These are phyloP conservation scores for Dactylellina cionopaga DNA, from an alignment of 2,329 filamentous ascomycete species.

Conservation along the genomic window DNA sequence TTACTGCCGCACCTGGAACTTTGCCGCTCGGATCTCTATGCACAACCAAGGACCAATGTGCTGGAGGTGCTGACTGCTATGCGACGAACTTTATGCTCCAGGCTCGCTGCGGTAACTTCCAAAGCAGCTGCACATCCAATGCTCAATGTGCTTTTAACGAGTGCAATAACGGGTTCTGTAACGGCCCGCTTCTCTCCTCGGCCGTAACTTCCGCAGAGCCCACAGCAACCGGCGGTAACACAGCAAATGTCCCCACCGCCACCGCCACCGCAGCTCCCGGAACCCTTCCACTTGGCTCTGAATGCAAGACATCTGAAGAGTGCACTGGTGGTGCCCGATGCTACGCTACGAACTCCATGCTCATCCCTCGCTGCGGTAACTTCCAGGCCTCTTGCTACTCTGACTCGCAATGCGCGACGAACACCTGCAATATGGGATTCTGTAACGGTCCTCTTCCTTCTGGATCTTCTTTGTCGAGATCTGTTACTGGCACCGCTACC, in stretches of 20 bases:
- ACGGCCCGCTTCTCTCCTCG: constrained; percentile 3
- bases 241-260: neutral
- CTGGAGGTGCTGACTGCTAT: constrained; percentile 21
- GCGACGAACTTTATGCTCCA: neutral
- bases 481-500: constrained; percentile 1
- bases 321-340: constrained; percentile 30
- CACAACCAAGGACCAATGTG: constrained; percentile 10
- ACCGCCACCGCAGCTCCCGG: constrained; percentile 20
- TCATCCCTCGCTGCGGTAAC: constrained; percentile 26
- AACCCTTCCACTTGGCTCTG: constrained; percentile 17
- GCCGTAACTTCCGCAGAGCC: neutral
- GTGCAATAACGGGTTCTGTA: constrained; percentile 40
- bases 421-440: constrained; percentile 32
- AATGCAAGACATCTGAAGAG: constrained; percentile 19
- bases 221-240: neutral
- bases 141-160: constrained; percentile 22
- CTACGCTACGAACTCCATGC: constrained; percentile 22
- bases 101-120: constrained; percentile 24
- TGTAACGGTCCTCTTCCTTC: constrained; percentile 22
- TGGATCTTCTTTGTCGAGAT: constrained; percentile 1
- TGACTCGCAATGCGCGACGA: constrained; percentile 22
- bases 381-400: constrained; percentile 28
- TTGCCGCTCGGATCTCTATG: constrained; percentile 11
- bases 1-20: constrained; percentile 14
- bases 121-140: constrained; percentile 16